A percentile compares a stretch with the other conserved stretches of the same genome.
Conservation (phyloP, 2,329 filamentous ascomycete genomes). For the Aureobasidium melanogenum region DNA sequence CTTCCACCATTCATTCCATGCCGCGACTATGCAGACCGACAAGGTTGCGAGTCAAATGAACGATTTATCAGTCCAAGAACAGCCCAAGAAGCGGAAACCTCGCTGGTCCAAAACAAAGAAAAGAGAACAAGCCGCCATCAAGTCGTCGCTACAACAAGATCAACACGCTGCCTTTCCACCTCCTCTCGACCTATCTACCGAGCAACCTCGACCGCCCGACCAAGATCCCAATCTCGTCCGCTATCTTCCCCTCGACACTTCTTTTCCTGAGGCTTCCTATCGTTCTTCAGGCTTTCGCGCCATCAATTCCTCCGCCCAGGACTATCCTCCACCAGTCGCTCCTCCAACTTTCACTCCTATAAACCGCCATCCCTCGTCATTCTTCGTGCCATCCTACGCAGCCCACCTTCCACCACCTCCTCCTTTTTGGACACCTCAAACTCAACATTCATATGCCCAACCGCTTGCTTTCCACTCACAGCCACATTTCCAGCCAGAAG, state of each 20-base stretch:
- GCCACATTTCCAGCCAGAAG: neutral
- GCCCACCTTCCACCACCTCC: neutral
- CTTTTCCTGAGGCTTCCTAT: neutral
- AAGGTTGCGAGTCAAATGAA: neutral
- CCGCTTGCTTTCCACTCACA: neutral
- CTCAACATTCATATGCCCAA: neutral
- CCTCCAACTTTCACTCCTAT: neutral
- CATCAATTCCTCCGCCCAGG: neutral
- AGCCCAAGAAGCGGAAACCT: neutral
- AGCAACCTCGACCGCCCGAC: neutral
- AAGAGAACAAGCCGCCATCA: neutral
- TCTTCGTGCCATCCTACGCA: neutral
- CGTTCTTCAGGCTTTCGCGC: neutral
- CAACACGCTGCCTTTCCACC: neutral
- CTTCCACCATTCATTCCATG: neutral
- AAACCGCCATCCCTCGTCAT: conserved; percentile 6
- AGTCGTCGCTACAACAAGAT: neutral
- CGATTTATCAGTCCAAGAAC: neutral
- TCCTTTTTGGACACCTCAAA: neutral
- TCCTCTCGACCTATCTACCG: neutral
- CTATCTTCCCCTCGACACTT: neutral
- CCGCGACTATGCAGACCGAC: neutral
- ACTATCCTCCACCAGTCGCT: neutral
- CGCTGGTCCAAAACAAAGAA: neutral
- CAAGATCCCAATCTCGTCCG: neutral